A percentile compares a stretch with the other conserved stretches of the same genome.
These are phyloP conservation scores for Daldinia vernicosa DNA, from an alignment of 495 filamentous ascomycete genomes.

Conservation along the genomic window DNA sequence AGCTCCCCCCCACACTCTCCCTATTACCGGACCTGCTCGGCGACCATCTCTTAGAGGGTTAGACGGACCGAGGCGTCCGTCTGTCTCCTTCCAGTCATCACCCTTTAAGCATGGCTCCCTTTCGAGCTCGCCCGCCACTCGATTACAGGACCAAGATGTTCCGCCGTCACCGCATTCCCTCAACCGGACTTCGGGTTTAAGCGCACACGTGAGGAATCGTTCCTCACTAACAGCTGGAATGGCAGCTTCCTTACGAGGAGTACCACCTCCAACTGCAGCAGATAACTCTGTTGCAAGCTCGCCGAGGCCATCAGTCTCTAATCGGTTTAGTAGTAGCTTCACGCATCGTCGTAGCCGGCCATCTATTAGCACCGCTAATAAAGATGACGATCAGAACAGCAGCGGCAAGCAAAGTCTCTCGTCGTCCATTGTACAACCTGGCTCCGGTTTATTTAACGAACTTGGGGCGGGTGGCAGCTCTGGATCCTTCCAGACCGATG, in stretches of 20 bases:
- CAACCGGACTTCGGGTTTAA: slow-evolving; percentile 58
- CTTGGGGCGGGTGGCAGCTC: slow-evolving; percentile 74
- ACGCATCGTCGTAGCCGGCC: slow-evolving; percentile 76
- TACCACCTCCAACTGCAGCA: slow-evolving; percentile 61
- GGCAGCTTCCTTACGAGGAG: slow-evolving; percentile 68
- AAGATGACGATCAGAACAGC: slow-evolving; percentile 84
- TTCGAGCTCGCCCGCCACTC: slow-evolving; percentile 78
- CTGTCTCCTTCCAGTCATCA: slow-evolving; percentile 81
- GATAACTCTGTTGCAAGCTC: slow-evolving; percentile 70
- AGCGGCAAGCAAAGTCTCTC: slow-evolving; percentile 87
- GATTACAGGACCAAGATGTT: slow-evolving; percentile 50
- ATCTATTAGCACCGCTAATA: slow-evolving; percentile 75
- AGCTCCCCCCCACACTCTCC: slow-evolving; percentile 55
- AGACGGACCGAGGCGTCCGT: slow-evolving; percentile 67
- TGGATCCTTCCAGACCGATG: slow-evolving; percentile 82
- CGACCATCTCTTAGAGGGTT: slow-evolving; percentile 56
- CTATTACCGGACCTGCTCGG: slow-evolving; percentile 47
- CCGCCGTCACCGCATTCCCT: slow-evolving; percentile 70
- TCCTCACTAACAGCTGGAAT: slow-evolving; percentile 71
- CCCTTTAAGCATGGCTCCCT: slow-evolving; percentile 94
- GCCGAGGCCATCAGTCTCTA: slow-evolving; percentile 78
- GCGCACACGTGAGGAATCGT: slow-evolving; percentile 71
- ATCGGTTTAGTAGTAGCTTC: slow-evolving; percentile 78
- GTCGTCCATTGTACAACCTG: slow-evolving; percentile 83
- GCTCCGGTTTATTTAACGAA: slow-evolving; percentile 83